Base-by-base conservation (phyloP, 2,329 filamentous ascomycete genomes). In the Beauveria asiatica region DNA sequence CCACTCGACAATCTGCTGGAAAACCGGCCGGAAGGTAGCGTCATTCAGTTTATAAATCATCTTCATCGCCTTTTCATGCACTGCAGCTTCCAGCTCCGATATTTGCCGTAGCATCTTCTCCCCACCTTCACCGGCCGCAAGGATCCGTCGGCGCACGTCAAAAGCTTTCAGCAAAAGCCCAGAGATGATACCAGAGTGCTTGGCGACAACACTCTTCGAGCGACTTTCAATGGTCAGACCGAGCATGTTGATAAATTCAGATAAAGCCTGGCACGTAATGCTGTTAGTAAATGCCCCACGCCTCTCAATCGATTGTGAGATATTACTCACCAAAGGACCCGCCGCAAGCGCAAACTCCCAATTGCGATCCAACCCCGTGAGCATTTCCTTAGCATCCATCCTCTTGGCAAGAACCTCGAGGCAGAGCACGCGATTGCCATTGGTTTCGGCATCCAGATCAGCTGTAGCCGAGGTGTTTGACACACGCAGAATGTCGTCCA, bases 11-110 rank as follows among this genome's bases (percentile, higher is more conserved):
- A 97, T 77, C 64, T 88, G 84, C 17, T 86, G 82, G 76, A 97
- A 99, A 64, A 99, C 85, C 1, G 94, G 95, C 13, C 92, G 83
- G 84, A 99, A 99, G 0, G 89, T 85, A 1, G 89, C 87, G 70
- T 99, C 94, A 74, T 97, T 97, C 63, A 99, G 83, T 78, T 97
- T 97, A 78, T 96, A 91, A 58, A 96, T 89, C 86, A 97, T 94
- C 73, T 91, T 89, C 62, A 99, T 83, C 0, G 87, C 84, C 13
- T 88, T 84, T 10, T 87, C 83, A 69, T 90, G 88, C 65, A 90
- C 69, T 11, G 79, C 77, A 2, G 77, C 75, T 70, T 96, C 90
- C 13, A 91, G 77, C 46, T 80, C 77, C 21, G 78, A 73, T 6
- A 89, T 72, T 49, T 81, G 75, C 16, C 80, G 74, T 17, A 78